A percentile compares a stretch with the other conserved stretches of the same genome.
These are phyloP conservation scores for Dichotomopilus funicola DNA, from an alignment of 2,329 filamentous ascomycete species.

Conservation along the genomic window DNA sequence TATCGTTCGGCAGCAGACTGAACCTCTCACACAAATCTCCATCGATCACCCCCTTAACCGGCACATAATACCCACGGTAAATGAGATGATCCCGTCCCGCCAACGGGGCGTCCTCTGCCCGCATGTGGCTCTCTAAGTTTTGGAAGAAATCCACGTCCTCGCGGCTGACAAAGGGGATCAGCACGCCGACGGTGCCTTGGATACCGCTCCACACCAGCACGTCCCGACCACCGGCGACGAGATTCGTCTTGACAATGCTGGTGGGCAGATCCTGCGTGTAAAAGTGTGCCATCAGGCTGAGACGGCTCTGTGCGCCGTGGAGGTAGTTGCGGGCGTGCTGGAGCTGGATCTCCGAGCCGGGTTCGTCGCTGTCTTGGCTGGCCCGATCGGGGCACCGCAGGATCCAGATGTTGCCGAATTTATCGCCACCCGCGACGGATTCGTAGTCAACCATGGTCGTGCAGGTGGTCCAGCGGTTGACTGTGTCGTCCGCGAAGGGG, in stretches of 20 bases:
- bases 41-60: slow-evolving; percentile 94
- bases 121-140: slow-evolving; percentile 79
- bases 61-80: slow-evolving; percentile 91
- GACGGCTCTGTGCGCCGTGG: slow-evolving; percentile 77
- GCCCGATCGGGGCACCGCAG: slow-evolving; percentile 80
- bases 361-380: slow-evolving; percentile 85
- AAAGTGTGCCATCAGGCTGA: slow-evolving; percentile 81
- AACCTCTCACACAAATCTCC: slow-evolving; percentile 94
- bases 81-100: slow-evolving; percentile 92
- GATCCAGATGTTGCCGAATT: slow-evolving; percentile 95
- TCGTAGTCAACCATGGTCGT: slow-evolving; percentile 97
- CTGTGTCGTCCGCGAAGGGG: slow-evolving; percentile 84
- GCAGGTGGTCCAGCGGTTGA: slow-evolving; percentile 85
- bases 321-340: slow-evolving; percentile 85
- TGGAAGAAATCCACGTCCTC: slow-evolving; percentile 99
- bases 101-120: slow-evolving; percentile 78
- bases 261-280: slow-evolving; percentile 90
- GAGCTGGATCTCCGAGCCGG: slow-evolving; percentile 84
- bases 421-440: slow-evolving; percentile 88
- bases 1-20: slow-evolving; percentile 73
- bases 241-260: slow-evolving; percentile 77
- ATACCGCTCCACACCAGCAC: slow-evolving; percentile 90
- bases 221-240: slow-evolving; percentile 87
- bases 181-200: slow-evolving; percentile 87
- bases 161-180: slow-evolving; percentile 84